Conservation (phyloP, 345 rosid species). For the Lepidium aucheri region DNA sequence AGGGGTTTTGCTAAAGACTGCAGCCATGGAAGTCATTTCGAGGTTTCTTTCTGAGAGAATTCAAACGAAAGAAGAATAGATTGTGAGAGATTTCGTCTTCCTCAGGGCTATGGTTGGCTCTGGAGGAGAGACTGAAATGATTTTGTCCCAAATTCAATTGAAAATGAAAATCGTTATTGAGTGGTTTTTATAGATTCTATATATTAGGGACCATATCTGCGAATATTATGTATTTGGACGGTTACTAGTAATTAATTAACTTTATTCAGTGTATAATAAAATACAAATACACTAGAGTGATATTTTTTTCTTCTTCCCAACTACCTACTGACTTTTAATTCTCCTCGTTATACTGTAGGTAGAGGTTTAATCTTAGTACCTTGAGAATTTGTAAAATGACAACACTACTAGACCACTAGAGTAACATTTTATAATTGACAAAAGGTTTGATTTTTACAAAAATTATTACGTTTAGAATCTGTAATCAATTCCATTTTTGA, state of each 20-base stretch:
- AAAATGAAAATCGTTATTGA: background rate
- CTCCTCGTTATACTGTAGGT: no score
- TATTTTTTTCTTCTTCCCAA: no score
- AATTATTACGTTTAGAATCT: no score
- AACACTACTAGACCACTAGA: no score
- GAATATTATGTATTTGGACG: constrained; percentile 1
- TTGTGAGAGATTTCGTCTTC: no score
- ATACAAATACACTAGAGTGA: background rate
- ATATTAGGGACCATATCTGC: background rate
- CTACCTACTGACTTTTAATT: no score
- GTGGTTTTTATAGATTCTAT: constrained; percentile 1
- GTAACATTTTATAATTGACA: no score
- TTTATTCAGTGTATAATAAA: background rate
- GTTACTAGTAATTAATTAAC: background rate
- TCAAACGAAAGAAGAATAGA: no score
- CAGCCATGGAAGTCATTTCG: constrained; percentile 62
- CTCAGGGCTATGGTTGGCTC: background rate
- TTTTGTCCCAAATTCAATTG: constrained; percentile 7
- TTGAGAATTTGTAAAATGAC: no score
- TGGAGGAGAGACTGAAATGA: background rate
- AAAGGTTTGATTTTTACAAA: no score
- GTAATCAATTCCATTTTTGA: no score
- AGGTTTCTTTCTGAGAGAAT: background rate
- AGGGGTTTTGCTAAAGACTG: constrained; percentile 31
- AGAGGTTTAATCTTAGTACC: no score